phyloP scores from a whole-genome alignment of 371 early-diverging fungal genomes.

The Umbelopsis sp. region DNA sequence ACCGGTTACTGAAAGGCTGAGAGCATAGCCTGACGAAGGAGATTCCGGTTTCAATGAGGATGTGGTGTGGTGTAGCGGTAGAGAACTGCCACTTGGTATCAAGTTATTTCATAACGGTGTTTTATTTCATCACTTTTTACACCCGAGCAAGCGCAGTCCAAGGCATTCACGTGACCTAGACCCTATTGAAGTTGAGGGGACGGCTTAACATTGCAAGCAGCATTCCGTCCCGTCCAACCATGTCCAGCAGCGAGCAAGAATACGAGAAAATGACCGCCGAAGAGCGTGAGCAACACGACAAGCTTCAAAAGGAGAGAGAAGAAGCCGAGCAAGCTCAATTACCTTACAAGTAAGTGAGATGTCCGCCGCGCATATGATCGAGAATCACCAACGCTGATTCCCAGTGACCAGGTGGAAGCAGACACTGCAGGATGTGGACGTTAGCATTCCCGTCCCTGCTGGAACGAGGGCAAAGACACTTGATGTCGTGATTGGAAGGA shows the following conservation, averaged over 20 bases:
- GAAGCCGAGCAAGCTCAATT: conserved; percentile 64
- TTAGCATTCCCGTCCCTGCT: conserved; percentile 75
- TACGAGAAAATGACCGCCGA: conserved; percentile 38
- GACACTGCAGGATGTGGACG: conserved; percentile 83
- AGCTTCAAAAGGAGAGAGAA: conserved; percentile 43
- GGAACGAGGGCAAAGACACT: conserved; percentile 79
- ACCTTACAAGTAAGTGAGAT: conserved; percentile 44
- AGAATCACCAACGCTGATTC: neutral
- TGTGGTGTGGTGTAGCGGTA: no score
- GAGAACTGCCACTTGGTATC: no score
- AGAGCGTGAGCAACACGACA: conserved; percentile 50
- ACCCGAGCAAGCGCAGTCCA: no score
- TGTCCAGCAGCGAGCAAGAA: conserved; percentile 6
- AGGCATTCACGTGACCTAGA: neutral
- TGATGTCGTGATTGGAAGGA: conserved; percentile 68
- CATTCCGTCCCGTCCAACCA: neutral
- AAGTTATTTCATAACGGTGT: no score
- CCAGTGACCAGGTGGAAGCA: conserved; percentile 71
- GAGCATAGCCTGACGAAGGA: no score
- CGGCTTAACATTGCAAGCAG: no score
- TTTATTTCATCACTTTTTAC: no score
- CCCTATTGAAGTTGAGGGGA: no score
- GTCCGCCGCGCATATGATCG: no score
- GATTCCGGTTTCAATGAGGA: no score
- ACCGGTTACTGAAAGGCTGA: no score